These are phyloP conservation scores for Debaryomyces fabryi DNA, from an alignment of 1,139 yeast genomes.

Conservation along the genomic window DNA sequence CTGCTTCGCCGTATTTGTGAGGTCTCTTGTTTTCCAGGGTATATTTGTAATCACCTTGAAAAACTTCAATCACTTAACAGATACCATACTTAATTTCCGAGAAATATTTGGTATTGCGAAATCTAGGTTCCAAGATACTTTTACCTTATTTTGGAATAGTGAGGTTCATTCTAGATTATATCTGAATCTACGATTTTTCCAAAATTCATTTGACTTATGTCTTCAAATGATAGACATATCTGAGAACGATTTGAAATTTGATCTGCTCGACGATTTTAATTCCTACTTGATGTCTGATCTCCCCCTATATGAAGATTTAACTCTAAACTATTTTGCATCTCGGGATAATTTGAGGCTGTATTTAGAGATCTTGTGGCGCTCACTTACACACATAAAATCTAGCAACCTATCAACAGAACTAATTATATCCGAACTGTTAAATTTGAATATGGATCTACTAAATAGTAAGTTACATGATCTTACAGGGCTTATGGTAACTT, in stretches of 20 bases:
- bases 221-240: not conserved
- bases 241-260: not conserved
- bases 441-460: slow-evolving; percentile 26
- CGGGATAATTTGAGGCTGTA: slow-evolving; percentile 30
- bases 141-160: slow-evolving; percentile 11
- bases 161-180: not conserved
- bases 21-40: slow-evolving; percentile 26
- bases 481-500: slow-evolving; percentile 27
- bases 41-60: slow-evolving; percentile 28
- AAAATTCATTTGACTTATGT: not conserved
- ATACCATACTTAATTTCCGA: slow-evolving; percentile 14
- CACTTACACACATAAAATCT: slow-evolving; percentile 25
- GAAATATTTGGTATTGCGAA: slow-evolving; percentile 11
- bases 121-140: slow-evolving; percentile 13
- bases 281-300: not conserved
- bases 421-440: slow-evolving; percentile 21
- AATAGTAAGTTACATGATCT: not conserved
- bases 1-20: slow-evolving; percentile 24
- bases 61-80: slow-evolving; percentile 10
- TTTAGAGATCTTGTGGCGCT: slow-evolving; percentile 30
- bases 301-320: not conserved
- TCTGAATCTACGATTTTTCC: not conserved
- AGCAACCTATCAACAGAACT: slow-evolving; percentile 14
- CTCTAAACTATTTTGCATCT: slow-evolving; percentile 30
- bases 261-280: not conserved